These are phyloP conservation scores for Sporopachydermia quercuum DNA, from an alignment of 805 yeast genomes.

Conservation along the genomic window DNA sequence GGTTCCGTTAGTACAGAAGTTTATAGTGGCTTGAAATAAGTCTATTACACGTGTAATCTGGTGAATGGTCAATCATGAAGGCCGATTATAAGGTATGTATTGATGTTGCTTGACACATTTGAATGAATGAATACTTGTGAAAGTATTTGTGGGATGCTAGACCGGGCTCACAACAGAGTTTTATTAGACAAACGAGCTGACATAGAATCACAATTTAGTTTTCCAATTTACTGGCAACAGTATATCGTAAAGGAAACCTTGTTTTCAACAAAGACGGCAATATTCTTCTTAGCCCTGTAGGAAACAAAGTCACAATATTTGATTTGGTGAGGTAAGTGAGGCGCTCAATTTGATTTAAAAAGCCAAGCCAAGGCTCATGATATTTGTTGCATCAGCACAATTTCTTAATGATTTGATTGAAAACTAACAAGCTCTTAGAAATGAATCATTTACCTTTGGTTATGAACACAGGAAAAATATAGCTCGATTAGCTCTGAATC, in stretches of 20 bases:
- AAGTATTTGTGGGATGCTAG: too few relatives aligned
- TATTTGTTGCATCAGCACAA: too few relatives aligned
- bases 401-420: too few relatives aligned
- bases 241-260: conserved; percentile 84
- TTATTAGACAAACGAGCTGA: too few relatives aligned
- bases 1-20: too few relatives aligned
- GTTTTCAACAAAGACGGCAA: conserved; percentile 79
- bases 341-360: neutral
- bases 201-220: too few relatives aligned
- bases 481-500: conserved; percentile 64
- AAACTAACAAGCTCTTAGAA: conserved; percentile 16
- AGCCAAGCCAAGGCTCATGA: neutral
- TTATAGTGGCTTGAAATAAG: too few relatives aligned
- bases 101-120: too few relatives aligned
- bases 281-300: conserved; percentile 77
- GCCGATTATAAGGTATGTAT: conserved; percentile 49
- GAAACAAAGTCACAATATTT: conserved; percentile 81
- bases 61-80: conserved; percentile 56
- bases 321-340: conserved; percentile 46
- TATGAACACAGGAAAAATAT: conserved; percentile 88
- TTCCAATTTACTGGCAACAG: conserved; percentile 85
- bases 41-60: too few relatives aligned
- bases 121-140: too few relatives aligned
- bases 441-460: conserved; percentile 74
- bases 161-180: too few relatives aligned